These are phyloP conservation scores for Chlorella sp. DNA, from an alignment of 139 green algal genomes.

Conservation along the genomic window DNA sequence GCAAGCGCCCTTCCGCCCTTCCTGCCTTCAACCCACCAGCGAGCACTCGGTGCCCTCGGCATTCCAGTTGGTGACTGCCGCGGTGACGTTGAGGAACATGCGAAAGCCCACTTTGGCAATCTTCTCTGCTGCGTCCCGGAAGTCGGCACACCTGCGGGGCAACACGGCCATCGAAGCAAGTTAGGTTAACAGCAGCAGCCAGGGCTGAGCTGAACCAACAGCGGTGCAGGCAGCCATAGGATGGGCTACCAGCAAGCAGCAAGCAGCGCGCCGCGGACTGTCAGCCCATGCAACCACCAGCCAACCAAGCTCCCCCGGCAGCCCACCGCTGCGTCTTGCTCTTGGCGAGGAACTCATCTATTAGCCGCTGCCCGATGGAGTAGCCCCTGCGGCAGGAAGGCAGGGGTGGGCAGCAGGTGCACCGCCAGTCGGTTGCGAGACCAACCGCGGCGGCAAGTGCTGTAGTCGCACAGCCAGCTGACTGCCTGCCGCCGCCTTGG, in stretches of 20 bases:
- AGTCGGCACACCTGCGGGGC: constrained; percentile 52
- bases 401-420: no score
- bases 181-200: constrained; percentile 55
- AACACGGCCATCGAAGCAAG: no score
- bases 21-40: constrained; percentile 57
- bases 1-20: no score
- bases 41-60: constrained; percentile 87
- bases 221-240: no score
- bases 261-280: no score
- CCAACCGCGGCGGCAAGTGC: no score
- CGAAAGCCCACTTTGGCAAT: constrained; percentile 80
- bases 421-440: background rate
- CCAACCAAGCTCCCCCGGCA: no score
- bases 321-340: constrained; percentile 62
- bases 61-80: constrained; percentile 86
- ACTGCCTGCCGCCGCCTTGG: no score
- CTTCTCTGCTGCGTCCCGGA: constrained; percentile 83
- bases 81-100: constrained; percentile 93
- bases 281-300: no score
- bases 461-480: no score
- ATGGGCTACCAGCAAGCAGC: no score
- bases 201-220: no score
- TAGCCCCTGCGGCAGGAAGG: constrained; percentile 77
- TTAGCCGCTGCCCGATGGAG: constrained; percentile 93
- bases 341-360: constrained; percentile 97